Evolutionary conservation across 371 early-diverging fungal species (phyloP).

Genomic region (Massospora cicadina): DNA sequence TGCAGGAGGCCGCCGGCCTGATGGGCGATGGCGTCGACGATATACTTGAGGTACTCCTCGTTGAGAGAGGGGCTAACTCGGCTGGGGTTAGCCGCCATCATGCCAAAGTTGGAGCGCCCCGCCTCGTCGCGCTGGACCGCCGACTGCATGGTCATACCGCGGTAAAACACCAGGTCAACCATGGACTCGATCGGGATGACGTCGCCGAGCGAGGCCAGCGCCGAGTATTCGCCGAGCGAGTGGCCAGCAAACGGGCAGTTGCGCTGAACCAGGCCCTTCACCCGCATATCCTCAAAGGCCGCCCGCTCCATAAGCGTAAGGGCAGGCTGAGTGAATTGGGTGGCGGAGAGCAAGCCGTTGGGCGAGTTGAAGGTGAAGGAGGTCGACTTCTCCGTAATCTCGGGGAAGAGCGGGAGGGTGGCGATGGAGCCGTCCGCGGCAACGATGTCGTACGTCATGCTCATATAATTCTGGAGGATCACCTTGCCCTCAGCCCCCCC

Average conservation of each 20-base stretch:
- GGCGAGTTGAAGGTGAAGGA: slow-evolving; percentile 83
- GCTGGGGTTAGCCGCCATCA: slow-evolving; percentile 86
- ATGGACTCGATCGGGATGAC: slow-evolving; percentile 71
- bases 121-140: slow-evolving; percentile 69
- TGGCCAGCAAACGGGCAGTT: slow-evolving; percentile 89
- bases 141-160: slow-evolving; percentile 94
- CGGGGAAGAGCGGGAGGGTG: slow-evolving; percentile 77
- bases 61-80: slow-evolving; percentile 75
- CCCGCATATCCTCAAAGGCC: slow-evolving; percentile 79
- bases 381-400: slow-evolving; percentile 57
- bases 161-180: slow-evolving; percentile 89
- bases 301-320: slow-evolving; percentile 86
- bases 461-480: slow-evolving; percentile 76
- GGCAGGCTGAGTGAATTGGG: slow-evolving; percentile 92
- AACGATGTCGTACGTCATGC: slow-evolving; percentile 78
- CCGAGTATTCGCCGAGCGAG: slow-evolving; percentile 91
- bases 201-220: slow-evolving; percentile 75
- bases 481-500: slow-evolving; percentile 79
- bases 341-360: slow-evolving; percentile 78
- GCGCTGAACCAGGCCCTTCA: slow-evolving; percentile 64
- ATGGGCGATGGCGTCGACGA: slow-evolving; percentile 67
- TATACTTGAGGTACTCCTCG: slow-evolving; percentile 61
- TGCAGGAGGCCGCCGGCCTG: slow-evolving; percentile 64
- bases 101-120: slow-evolving; percentile 83
- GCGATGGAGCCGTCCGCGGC: slow-evolving; percentile 47